Evolutionary conservation across 352 stramenopile species (phyloP), one percentile per base, ranked within the genome.

Genomic region (Pythium biforme): DNA sequence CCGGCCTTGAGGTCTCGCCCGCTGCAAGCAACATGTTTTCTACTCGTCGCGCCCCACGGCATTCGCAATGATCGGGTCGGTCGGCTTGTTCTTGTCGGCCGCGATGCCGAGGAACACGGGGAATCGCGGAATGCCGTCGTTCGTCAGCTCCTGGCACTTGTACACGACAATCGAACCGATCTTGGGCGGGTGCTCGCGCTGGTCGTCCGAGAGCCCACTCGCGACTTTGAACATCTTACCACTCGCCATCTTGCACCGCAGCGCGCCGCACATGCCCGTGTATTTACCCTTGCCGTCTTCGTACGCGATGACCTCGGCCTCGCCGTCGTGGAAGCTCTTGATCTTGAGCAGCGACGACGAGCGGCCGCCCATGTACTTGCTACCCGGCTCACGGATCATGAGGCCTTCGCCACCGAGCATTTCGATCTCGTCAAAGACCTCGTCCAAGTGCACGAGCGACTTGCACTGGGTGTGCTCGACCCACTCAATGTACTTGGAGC

Each of bases 81-180:
- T 83, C 1, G 79, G 61, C 14, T 61, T 64, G 23, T 57, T 77
- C 52, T 89, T 86, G 60, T 89, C 80, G 8, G 75, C 76, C 3
- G 77, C 76, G 20, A 86, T 4, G 1, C 80, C 80, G 27, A 89
- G 62, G 62, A 88, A 93, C 26, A 87, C 76, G 0, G 83, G 83
- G 70, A 93, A 93, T 11, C 83, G 77, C 17, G 83, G 83, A 55
- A 89, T 83, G 22, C 75, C 73, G 58, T 76, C 76, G 53, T 79
- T 78, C 52, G 80, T 93, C 45, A 89, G 76, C 64, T 93, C 83
- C 59, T 91, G 81, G 39, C 79, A 93, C 59, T 89, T 89, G 74
- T 90, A 91, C 67, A 89, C 84, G 50, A 93, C 72, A 60, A 89
- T 85, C n/a, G 69, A 73, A 11, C 78, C 82, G 25, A 89, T 55